Evolutionary conservation across 176 grass and related monocot species (phyloP).

Genomic region (Typha latifolia): DNA sequence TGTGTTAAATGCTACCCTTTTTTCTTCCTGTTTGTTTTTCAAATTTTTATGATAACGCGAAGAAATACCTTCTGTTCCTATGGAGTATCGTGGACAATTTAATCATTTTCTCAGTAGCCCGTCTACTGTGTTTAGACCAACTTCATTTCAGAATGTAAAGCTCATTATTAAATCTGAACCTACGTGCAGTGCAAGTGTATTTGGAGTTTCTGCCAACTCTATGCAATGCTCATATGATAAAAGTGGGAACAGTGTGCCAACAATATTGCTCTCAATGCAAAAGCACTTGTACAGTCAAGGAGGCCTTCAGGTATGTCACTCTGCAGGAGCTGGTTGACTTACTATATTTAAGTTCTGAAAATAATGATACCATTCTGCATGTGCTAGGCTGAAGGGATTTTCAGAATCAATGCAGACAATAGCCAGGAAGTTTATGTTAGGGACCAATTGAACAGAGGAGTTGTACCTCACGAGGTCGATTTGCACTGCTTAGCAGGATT

Average conservation of each 20-base stretch:
- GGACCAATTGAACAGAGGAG: slow-evolving; percentile 60
- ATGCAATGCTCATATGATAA: slow-evolving; percentile 86
- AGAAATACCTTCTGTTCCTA: too few species aligned
- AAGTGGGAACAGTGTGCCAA: slow-evolving; percentile 83
- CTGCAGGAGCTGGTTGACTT: neutral
- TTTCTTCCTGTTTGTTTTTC: too few species aligned
- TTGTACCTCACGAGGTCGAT: slow-evolving; percentile 70
- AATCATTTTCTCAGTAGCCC: too few species aligned
- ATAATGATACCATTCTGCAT: slow-evolving; percentile 9
- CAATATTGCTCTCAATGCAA: slow-evolving; percentile 76
- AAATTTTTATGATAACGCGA: too few species aligned
- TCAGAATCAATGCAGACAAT: slow-evolving; percentile 92
- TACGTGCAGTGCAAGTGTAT: slow-evolving; percentile 59
- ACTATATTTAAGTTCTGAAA: neutral
- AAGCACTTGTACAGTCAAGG: slow-evolving; percentile 51
- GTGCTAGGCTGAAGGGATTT: slow-evolving; percentile 83
- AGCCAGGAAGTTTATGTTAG: slow-evolving; percentile 66
- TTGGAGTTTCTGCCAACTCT: slow-evolving; percentile 84
- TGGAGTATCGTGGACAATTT: too few species aligned
- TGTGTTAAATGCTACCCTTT: too few species aligned
- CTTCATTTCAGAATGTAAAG: neutral
- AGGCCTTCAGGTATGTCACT: slow-evolving; percentile 61
- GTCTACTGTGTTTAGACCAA: too few species aligned
- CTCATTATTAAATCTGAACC: neutral
- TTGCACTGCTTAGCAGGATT: slow-evolving; percentile 84